phyloP scores from a whole-genome alignment of 192 early-diverging fungal species.

The Mortierella claussenii region DNA sequence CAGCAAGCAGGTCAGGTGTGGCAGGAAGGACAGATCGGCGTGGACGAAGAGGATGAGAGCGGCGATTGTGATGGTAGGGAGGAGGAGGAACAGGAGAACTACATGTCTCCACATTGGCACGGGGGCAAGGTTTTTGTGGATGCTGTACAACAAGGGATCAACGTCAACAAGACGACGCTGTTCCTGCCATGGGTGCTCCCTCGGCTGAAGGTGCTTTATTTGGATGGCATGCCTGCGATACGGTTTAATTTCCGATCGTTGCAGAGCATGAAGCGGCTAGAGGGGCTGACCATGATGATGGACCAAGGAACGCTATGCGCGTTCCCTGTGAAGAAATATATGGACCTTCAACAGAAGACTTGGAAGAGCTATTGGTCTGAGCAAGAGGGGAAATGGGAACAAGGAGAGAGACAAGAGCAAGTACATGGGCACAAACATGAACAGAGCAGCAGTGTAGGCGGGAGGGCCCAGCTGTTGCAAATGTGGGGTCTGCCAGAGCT shows the following conservation, averaged over 20 bases:
- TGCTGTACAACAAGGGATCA: background rate
- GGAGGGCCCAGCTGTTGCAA: too few relatives aligned
- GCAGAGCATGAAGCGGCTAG: slow-evolving; percentile 5
- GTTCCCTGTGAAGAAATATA: background rate
- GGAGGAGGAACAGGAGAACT: too few relatives aligned
- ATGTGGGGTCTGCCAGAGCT: slow-evolving; percentile 15
- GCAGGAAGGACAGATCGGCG: too few relatives aligned
- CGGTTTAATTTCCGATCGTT: slow-evolving; percentile 27
- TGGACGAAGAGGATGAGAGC: too few relatives aligned
- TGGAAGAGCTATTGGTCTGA: background rate
- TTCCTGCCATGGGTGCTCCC: slow-evolving; percentile 11
- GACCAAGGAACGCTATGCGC: background rate
- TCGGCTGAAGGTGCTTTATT: background rate
- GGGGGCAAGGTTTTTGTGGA: background rate
- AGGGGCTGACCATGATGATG: background rate
- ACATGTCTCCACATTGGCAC: background rate
- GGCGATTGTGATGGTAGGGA: too few relatives aligned
- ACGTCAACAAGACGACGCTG: background rate
- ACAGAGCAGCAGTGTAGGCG: background rate
- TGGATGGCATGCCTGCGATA: slow-evolving; percentile 3
- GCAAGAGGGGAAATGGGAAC: background rate
- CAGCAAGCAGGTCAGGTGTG: too few relatives aligned
- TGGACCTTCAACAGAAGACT: background rate
- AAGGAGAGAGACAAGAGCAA: background rate
- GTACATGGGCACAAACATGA: background rate